Conservation (phyloP, 2,329 filamentous ascomycete species). For the Cercospora citrullina region DNA sequence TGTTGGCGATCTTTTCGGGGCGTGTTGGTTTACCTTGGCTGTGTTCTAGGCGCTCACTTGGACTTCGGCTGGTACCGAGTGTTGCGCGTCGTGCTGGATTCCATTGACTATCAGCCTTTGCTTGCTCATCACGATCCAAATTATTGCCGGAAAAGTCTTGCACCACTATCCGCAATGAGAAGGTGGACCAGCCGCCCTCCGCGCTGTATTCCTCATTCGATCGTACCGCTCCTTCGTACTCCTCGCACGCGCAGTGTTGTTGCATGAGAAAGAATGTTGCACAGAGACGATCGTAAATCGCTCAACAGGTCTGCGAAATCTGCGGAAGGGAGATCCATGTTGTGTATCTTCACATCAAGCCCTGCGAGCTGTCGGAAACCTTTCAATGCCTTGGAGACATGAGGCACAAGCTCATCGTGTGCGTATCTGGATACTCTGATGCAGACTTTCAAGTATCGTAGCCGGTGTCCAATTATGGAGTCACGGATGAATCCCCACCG, state of each 20-base stretch:
- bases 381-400: neutral
- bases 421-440: neutral
- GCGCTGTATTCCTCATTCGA: neutral
- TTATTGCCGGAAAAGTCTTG: neutral
- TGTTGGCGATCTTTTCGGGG: neutral
- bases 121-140: neutral
- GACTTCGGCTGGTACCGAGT: neutral
- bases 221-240: neutral
- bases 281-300: neutral
- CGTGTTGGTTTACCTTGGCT: neutral
- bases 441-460: neutral
- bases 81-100: neutral
- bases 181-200: neutral
- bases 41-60: neutral
- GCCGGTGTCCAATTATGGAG: neutral
- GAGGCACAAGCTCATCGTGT: neutral
- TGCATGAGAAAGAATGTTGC: neutral
- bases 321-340: neutral
- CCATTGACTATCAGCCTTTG: neutral
- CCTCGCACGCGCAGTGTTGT: neutral
- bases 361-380: neutral
- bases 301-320: neutral
- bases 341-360: neutral
- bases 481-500: neutral
- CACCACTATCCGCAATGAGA: neutral